phyloP scores from a whole-genome alignment of 2,329 filamentous ascomycete species.

The Pseudocercospora eumusae region DNA sequence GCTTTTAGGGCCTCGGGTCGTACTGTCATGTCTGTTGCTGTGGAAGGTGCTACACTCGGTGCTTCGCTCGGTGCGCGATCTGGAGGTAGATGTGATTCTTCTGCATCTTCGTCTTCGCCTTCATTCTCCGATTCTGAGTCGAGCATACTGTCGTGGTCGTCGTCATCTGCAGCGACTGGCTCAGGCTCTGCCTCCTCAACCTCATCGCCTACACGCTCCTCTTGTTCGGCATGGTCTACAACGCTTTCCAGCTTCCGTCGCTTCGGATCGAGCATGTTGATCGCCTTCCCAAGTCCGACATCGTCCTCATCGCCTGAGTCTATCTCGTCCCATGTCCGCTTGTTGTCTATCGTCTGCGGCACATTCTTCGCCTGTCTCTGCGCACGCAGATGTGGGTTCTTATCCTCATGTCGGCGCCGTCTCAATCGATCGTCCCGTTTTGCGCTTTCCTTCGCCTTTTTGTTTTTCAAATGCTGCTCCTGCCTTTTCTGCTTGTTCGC shows the following conservation, averaged over 20 bases:
- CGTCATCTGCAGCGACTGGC: slow-evolving; percentile 39
- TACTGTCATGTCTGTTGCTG: slow-evolving; percentile 61
- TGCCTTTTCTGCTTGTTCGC: slow-evolving; percentile 70
- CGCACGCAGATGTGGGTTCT: slow-evolving; percentile 73
- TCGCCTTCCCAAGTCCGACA: slow-evolving; percentile 43
- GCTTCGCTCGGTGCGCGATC: slow-evolving; percentile 45
- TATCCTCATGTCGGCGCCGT: slow-evolving; percentile 80
- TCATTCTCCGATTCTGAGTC: slow-evolving; percentile 51
- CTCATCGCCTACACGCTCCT: slow-evolving; percentile 17
- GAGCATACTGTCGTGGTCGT: slow-evolving; percentile 77
- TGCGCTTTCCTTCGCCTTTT: slow-evolving; percentile 71
- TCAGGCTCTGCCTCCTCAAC: slow-evolving; percentile 17
- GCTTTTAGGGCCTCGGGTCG: slow-evolving; percentile 62
- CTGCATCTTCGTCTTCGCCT: slow-evolving; percentile 46
- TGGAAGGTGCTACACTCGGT: slow-evolving; percentile 53
- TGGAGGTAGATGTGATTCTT: slow-evolving; percentile 18
- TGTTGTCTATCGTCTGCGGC: slow-evolving; percentile 78
- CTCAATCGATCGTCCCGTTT: slow-evolving; percentile 76
- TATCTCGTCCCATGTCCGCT: slow-evolving; percentile 77
- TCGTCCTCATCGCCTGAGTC: slow-evolving; percentile 47
- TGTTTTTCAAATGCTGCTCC: slow-evolving; percentile 75
- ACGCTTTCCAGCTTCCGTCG: slow-evolving; percentile 44
- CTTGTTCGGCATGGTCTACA: slow-evolving; percentile 24
- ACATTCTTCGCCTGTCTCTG: slow-evolving; percentile 76
- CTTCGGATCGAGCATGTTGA: slow-evolving; percentile 51